phyloP scores from a whole-genome alignment of 495 filamentous ascomycete genomes.

The Daldinia decipiens region DNA sequence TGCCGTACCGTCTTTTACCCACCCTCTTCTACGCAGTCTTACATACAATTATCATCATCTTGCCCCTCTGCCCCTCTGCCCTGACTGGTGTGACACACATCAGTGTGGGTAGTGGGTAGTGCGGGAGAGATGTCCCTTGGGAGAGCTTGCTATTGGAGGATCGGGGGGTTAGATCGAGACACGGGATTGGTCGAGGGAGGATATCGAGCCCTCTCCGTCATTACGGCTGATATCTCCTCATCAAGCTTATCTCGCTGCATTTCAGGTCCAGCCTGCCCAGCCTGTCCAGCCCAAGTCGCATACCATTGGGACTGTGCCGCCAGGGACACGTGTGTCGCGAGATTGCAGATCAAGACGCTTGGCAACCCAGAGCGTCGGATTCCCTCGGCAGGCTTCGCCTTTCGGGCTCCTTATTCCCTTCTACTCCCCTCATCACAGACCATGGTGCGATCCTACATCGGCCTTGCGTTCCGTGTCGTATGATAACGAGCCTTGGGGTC shows the following conservation, averaged over 20 bases:
- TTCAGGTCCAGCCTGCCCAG: conserved; percentile 14
- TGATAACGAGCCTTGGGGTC: conserved; percentile 39
- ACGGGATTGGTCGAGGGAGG: conserved; percentile 33
- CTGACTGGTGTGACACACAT: conserved; percentile 41
- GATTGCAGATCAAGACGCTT: conserved; percentile 45
- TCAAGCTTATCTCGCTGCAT: conserved; percentile 43
- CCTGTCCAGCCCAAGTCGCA: conserved; percentile 10
- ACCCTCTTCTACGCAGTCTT: conserved; percentile 27
- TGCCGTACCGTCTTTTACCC: conserved; percentile 34
- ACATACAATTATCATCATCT: conserved; percentile 35
- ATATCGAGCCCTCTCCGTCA: conserved; percentile 23
- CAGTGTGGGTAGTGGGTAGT: conserved; percentile 23
- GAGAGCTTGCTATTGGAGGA: conserved; percentile 37
- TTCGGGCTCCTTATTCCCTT: conserved; percentile 22
- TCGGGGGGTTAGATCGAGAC: conserved; percentile 38
- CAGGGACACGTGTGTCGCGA: conserved; percentile 44
- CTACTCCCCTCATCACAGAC: conserved; percentile 5
- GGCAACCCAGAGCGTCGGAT: conserved; percentile 44
- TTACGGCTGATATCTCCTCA: conserved; percentile 35
- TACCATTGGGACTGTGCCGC: conserved; percentile 44
- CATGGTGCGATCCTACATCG: conserved; percentile 38
- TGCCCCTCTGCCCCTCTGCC: conserved; percentile 43
- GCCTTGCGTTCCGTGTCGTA: conserved; percentile 34
- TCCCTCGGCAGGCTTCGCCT: conserved; percentile 39
- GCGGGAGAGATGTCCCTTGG: conserved; percentile 34